Evolutionary conservation across 768 basidiomycete genomes (phyloP), one percentile per base, ranked within the genome.

Genomic region (Floccularia luteovirens): DNA sequence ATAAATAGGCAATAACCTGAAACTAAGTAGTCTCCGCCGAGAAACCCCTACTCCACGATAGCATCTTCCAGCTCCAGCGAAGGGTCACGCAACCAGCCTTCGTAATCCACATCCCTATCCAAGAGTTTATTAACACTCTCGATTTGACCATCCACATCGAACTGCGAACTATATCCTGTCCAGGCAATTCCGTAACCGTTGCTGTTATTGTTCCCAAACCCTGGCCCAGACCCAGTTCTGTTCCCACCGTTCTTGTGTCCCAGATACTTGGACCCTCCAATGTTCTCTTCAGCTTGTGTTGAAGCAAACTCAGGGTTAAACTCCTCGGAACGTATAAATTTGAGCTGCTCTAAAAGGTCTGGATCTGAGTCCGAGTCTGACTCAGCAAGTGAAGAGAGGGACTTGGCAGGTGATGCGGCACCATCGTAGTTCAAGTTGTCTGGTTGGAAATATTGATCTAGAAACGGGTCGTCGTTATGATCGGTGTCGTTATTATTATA

Each of bases 101-200:
- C 66, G 45, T 70, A 76, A 45, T 79, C 77, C 3, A 79, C 66
- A 43, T 80, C 81, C 45, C 66, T 64, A 51, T 76, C 74, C 44
- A 81, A 56, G 45, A 78, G 50, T 52, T 72, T 74, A 35, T 63
- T 70, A 4, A 77, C 77, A 46, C 64, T 54, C 34, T 72, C 70
- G 13, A 75, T 67, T 45, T 69, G 65, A n/a, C 61, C 65, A 48
- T 77, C 73, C 2, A 79, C 62, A 43, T 77, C 73, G 41, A 75
- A 72, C 45, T 79, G 78, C 3, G 79, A 78, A 43, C 70, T 75
- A 48, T 69, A 78, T 2, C 66, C 67, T 57, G 62, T 58, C 45
- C 60, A 68, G 27, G 61, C 52, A 13, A 55, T 33, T 10, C 57
- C 59, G 39, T 51, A 38, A 51, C 55, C 19, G 38, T 38, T 32